Percentiles rank a stretch among this genome's conserved stretches.
Conservation (phyloP, 805 yeast species). For the Myxozyma vanderwaltii region DNA sequence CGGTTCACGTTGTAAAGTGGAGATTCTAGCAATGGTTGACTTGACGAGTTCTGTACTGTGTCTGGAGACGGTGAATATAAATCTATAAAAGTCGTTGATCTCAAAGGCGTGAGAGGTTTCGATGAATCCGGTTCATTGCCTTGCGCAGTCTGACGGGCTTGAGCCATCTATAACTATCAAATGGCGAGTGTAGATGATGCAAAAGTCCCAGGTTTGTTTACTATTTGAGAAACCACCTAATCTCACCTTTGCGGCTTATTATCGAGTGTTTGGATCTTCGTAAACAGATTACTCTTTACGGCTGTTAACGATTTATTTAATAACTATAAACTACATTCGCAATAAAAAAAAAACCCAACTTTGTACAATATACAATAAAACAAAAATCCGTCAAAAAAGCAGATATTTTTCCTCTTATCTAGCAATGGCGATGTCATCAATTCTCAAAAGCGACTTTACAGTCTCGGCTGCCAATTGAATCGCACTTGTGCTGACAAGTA, state of each 20-base stretch:
- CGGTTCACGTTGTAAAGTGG: neutral
- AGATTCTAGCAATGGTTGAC: constrained; percentile 1
- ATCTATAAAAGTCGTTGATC: neutral
- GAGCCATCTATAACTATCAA: constrained; percentile 1
- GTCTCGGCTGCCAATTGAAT: constrained; percentile 94
- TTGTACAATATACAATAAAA: neutral
- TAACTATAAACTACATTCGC: neutral
- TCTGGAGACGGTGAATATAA: neutral
- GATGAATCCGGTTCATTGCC: neutral
- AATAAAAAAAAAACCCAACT: too few species aligned
- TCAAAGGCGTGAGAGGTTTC: neutral
- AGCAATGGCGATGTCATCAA: constrained; percentile 94
- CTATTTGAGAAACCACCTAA: too few species aligned
- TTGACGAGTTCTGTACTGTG: neutral
- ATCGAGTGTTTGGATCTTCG: too few species aligned
- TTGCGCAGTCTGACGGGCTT: neutral
- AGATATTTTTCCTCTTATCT: constrained; percentile 48
- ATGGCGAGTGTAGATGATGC: neutral
- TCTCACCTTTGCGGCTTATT: too few species aligned
- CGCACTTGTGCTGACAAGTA: constrained; percentile 90
- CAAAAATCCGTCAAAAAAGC: neutral
- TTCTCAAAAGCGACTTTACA: constrained; percentile 91
- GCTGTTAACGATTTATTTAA: neutral
- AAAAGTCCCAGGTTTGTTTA: too few species aligned
- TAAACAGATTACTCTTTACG: too few species aligned